Evolutionary conservation across 768 basidiomycete species (phyloP).

Genomic region (Podaxis pistillaris): DNA sequence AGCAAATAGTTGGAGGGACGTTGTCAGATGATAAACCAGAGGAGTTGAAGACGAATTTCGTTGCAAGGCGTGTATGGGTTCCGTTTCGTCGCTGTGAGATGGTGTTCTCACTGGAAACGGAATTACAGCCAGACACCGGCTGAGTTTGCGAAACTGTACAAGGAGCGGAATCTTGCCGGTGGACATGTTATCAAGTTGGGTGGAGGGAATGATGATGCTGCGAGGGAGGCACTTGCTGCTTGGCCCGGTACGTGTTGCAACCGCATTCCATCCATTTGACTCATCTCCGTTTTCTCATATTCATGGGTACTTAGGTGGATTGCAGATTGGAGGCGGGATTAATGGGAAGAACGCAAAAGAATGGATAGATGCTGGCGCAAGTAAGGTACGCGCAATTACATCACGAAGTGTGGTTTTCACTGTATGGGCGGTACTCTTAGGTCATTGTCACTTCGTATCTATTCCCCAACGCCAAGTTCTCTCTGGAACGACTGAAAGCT

Average conservation of each 20-base stretch:
- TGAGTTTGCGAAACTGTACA: constrained; percentile 81
- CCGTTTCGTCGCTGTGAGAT: constrained; percentile 12
- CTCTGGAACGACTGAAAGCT: constrained; percentile 61
- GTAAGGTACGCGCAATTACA: constrained; percentile 52
- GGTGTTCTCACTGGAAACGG: not conserved
- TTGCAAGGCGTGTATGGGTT: constrained; percentile 64
- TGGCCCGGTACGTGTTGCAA: constrained; percentile 67
- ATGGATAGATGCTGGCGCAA: constrained; percentile 89
- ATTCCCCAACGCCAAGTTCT: constrained; percentile 83
- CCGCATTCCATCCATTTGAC: not conserved
- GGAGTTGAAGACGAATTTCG: constrained; percentile 82
- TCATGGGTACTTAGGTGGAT: constrained; percentile 45
- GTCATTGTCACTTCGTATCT: constrained; percentile 98
- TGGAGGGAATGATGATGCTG: constrained; percentile 85
- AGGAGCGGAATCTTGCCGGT: constrained; percentile 63
- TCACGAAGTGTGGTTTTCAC: not conserved
- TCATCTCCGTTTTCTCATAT: too few species aligned
- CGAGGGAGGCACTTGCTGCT: constrained; percentile 72
- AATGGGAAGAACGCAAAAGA: constrained; percentile 72
- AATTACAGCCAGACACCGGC: constrained; percentile 65
- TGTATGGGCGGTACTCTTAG: constrained; percentile 36
- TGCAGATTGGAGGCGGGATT: constrained; percentile 96
- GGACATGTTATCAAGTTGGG: constrained; percentile 98
- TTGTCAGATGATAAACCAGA: constrained; percentile 66
- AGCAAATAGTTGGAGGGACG: constrained; percentile 97